phyloP scores from a whole-genome alignment of 1,284 basidiomycete species.

The Melanopsichium pennsylvanicum region DNA sequence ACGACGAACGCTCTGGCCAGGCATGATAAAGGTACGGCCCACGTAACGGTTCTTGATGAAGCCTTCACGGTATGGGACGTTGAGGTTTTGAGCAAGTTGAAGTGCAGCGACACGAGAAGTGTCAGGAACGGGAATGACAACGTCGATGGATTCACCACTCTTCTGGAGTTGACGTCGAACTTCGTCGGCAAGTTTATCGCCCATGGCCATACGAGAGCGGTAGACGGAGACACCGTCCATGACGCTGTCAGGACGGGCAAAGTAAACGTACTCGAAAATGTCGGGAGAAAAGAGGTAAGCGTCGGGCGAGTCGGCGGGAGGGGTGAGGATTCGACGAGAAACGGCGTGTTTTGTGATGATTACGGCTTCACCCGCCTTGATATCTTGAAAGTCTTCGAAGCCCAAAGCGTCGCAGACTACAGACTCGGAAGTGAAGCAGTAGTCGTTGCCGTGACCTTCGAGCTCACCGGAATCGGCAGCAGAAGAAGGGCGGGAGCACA shows the following conservation, averaged over 20 bases:
- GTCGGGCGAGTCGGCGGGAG: slow-evolving; percentile 36
- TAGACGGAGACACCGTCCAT: slow-evolving; percentile 98
- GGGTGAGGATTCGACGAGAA: slow-evolving; percentile 56
- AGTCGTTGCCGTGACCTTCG: slow-evolving; percentile 71
- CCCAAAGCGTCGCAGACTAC: slow-evolving; percentile 93
- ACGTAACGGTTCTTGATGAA: slow-evolving; percentile 99
- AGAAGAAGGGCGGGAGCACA: slow-evolving; percentile 56
- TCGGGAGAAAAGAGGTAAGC: slow-evolving; percentile 73
- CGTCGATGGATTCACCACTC: slow-evolving; percentile 69
- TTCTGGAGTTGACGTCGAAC: slow-evolving; percentile 78
- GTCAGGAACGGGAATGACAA: slow-evolving; percentile 98
- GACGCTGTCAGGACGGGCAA: slow-evolving; percentile 96
- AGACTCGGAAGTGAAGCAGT: slow-evolving; percentile 92
- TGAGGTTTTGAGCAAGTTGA: slow-evolving; percentile 89
- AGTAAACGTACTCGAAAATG: slow-evolving; percentile 99
- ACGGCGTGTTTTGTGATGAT: slow-evolving; percentile 77
- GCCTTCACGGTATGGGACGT: slow-evolving; percentile 93
- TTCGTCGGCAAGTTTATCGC: slow-evolving; percentile 89
- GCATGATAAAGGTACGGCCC: slow-evolving; percentile 99
- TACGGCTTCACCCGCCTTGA: slow-evolving; percentile 89
- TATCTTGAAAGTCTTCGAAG: slow-evolving; percentile 90
- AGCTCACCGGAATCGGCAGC: slow-evolving; percentile 10
- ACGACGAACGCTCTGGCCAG: slow-evolving; percentile 80
- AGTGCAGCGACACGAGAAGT: slow-evolving; percentile 95
- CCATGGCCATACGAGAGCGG: slow-evolving; percentile 98